phyloP scores from a whole-genome alignment of 1,284 basidiomycete genomes.

The Leucoagaricus sp. region DNA sequence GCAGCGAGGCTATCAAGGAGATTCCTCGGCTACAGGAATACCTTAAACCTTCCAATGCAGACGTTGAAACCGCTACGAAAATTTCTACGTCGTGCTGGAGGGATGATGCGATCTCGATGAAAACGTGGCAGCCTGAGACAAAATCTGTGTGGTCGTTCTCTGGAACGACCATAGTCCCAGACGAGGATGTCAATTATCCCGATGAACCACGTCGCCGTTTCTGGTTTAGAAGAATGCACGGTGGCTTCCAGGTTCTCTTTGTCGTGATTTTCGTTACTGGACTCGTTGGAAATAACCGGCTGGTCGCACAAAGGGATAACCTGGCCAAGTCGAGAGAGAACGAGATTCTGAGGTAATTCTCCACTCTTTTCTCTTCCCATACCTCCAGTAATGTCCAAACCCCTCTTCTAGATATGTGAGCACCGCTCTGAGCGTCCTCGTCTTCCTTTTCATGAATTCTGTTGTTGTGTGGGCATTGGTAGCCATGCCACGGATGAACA shows the following conservation, averaged over 20 bases:
- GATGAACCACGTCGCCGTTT: constrained; percentile 29
- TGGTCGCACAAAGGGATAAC: constrained; percentile 23
- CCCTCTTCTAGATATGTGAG: constrained; percentile 25
- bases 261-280: constrained; percentile 24
- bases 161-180: constrained; percentile 22
- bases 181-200: constrained; percentile 7
- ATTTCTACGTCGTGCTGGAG: constrained; percentile 22
- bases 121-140: constrained; percentile 9
- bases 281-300: constrained; percentile 27
- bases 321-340: constrained; percentile 16
- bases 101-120: constrained; percentile 20
- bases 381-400: not conserved
- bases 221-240: constrained; percentile 29
- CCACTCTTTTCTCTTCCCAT: not conserved
- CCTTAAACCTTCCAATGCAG: constrained; percentile 10
- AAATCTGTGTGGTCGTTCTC: constrained; percentile 28
- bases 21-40: constrained; percentile 24
- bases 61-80: constrained; percentile 23
- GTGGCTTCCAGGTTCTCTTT: constrained; percentile 22
- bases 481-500: constrained; percentile 25
- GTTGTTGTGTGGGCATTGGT: constrained; percentile 23
- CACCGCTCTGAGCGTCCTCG: constrained; percentile 21
- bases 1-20: constrained; percentile 26
- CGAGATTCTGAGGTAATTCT: constrained; percentile 22
- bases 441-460: constrained; percentile 15